Percentiles rank a stretch among this genome's conserved stretches.
These are phyloP conservation scores for Cyberlindnera samutprakarnensis DNA, from an alignment of 805 yeast genomes.

Conservation along the genomic window DNA sequence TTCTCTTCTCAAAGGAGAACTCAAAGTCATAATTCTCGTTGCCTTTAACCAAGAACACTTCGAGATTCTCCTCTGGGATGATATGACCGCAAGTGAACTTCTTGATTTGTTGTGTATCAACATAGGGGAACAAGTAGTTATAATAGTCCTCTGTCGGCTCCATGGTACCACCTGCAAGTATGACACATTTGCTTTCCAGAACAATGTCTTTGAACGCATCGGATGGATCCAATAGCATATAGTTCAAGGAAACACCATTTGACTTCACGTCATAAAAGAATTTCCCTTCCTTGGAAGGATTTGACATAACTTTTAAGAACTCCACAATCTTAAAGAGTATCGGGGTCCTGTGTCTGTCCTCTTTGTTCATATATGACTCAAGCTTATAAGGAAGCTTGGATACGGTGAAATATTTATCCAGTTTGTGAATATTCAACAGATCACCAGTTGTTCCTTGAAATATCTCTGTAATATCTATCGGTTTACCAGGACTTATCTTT, in stretches of 20 bases:
- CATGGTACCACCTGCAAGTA: conserved; percentile 94
- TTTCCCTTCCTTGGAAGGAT: conserved; percentile 76
- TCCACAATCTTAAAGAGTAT: conserved; percentile 52
- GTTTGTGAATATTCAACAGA: conserved; percentile 56
- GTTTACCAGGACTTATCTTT: conserved; percentile 42
- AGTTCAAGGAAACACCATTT: conserved; percentile 37
- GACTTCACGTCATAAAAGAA: conserved; percentile 51
- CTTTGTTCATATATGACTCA: conserved; percentile 53
- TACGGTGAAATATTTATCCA: conserved; percentile 53
- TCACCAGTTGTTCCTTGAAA: conserved; percentile 59
- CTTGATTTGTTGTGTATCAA: conserved; percentile 34
- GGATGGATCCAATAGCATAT: conserved; percentile 76
- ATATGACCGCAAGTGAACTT: conserved; percentile 77
- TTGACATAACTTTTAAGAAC: conserved; percentile 57
- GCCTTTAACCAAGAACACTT: conserved; percentile 43
- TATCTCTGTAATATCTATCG: conserved; percentile 43
- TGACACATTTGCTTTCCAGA: conserved; percentile 56
- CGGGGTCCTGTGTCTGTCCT: conserved; percentile 10
- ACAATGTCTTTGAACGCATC: conserved; percentile 59
- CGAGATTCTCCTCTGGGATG: conserved; percentile 61
- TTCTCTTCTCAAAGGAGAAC: conserved; percentile 64
- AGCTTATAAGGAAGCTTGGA: conserved; percentile 81
- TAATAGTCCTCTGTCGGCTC: conserved; percentile 74
- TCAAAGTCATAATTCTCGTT: conserved; percentile 31
- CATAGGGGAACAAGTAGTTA: conserved; percentile 56